Percentiles rank a stretch among this genome's conserved stretches.
These are phyloP conservation scores for Ilyonectria mors-panacis DNA, from an alignment of 2,329 filamentous ascomycete species.

Conservation along the genomic window DNA sequence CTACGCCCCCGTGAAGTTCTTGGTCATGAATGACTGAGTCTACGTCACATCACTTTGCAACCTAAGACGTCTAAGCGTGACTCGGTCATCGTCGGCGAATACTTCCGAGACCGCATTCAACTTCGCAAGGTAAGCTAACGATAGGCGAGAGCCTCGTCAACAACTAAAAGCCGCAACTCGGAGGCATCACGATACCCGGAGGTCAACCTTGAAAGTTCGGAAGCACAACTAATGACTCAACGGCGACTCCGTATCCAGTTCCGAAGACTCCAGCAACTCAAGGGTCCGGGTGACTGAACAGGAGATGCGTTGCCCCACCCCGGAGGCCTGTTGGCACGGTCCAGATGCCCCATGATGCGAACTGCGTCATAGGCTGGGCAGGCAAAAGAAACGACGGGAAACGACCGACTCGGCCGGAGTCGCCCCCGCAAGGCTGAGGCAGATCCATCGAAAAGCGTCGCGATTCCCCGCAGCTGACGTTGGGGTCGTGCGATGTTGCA, in stretches of 20 bases:
- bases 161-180: not conserved
- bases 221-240: constrained; percentile 2
- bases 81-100: not conserved
- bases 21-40: too few species aligned
- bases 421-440: constrained; percentile 10
- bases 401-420: constrained; percentile 2
- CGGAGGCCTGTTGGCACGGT: constrained; percentile 24
- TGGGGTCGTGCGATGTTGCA: constrained; percentile 4
- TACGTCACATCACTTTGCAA: too few species aligned
- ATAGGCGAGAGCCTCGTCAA: not conserved
- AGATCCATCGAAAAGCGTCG: not conserved
- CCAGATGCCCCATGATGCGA: constrained; percentile 24
- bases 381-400: constrained; percentile 11
- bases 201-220: too few species aligned
- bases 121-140: too few species aligned
- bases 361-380: constrained; percentile 26
- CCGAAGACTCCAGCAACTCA: constrained; percentile 5
- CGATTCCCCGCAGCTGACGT: not conserved
- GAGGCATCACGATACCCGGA: not conserved
- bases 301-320: constrained; percentile 15
- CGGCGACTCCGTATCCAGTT: not conserved
- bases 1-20: too few species aligned
- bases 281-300: constrained; percentile 18
- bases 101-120: not conserved
- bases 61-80: not conserved